Percentiles rank a stretch among this genome's conserved stretches.
phyloP scores from a whole-genome alignment of 2,329 filamentous ascomycete species.

The Hirsutella thompsonii region DNA sequence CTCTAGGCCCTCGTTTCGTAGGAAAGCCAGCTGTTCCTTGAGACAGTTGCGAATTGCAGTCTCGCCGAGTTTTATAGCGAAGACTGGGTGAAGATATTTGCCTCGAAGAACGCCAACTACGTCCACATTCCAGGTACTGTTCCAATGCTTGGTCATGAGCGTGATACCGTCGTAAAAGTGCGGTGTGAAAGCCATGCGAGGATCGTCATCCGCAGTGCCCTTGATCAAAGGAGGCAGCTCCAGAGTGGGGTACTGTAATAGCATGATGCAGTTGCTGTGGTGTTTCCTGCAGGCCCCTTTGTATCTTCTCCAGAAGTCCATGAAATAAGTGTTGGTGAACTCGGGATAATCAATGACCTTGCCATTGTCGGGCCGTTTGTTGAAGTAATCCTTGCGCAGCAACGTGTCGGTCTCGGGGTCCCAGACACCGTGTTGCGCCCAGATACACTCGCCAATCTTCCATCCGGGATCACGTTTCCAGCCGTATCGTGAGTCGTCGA shows the following conservation, averaged over 20 bases:
- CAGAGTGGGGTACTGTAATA: slow-evolving; percentile 84
- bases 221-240: slow-evolving; percentile 85
- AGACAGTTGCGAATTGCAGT: slow-evolving; percentile 90
- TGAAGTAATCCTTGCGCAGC: slow-evolving; percentile 78
- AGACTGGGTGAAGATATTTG: slow-evolving; percentile 75
- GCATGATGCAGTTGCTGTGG: slow-evolving; percentile 71
- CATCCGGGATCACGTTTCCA: slow-evolving; percentile 81
- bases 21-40: slow-evolving; percentile 69
- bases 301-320: slow-evolving; percentile 73
- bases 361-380: slow-evolving; percentile 62
- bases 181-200: slow-evolving; percentile 79
- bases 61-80: slow-evolving; percentile 88
- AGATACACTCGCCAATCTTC: slow-evolving; percentile 89
- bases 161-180: slow-evolving; percentile 98
- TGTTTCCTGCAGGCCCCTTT: slow-evolving; percentile 59
- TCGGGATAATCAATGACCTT: slow-evolving; percentile 64
- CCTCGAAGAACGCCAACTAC: slow-evolving; percentile 85
- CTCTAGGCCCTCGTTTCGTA: slow-evolving; percentile 77
- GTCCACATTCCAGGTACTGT: slow-evolving; percentile 92
- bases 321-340: slow-evolving; percentile 86
- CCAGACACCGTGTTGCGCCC: slow-evolving; percentile 97
- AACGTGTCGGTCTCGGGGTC: slow-evolving; percentile 67
- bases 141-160: slow-evolving; percentile 97
- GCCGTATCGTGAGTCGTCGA: slow-evolving; percentile 78
- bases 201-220: slow-evolving; percentile 77